A percentile compares a stretch with the other conserved stretches of the same genome.
phyloP scores from a whole-genome alignment of 2,329 filamentous ascomycete species.

The Cercospora brassicicola region DNA sequence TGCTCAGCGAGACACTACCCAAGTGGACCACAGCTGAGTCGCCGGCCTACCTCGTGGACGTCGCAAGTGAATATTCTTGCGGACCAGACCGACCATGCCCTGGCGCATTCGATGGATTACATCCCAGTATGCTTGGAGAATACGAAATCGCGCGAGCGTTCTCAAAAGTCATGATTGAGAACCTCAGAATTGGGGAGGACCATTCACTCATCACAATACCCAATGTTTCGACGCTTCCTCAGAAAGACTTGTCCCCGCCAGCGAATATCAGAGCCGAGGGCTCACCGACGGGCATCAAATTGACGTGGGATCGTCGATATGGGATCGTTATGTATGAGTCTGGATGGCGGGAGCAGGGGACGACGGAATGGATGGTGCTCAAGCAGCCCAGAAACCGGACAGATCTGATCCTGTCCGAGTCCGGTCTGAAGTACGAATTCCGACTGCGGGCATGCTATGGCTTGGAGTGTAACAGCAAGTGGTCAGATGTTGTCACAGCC shows the following conservation, averaged over 20 bases:
- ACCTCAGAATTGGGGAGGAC: not conserved
- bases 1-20: slow-evolving; percentile 25
- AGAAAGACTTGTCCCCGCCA: not conserved
- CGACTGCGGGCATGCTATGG: slow-evolving; percentile 11
- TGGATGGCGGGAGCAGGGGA: not conserved
- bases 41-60: slow-evolving; percentile 38
- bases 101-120: slow-evolving; percentile 45
- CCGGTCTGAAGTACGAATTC: slow-evolving; percentile 4
- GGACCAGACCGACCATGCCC: slow-evolving; percentile 34
- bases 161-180: slow-evolving; percentile 19
- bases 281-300: not conserved
- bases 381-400: not conserved
- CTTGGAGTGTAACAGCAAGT: not conserved
- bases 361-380: not conserved
- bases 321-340: slow-evolving; percentile 7
- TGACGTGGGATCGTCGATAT: slow-evolving; percentile 9
- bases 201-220: not conserved
- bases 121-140: slow-evolving; percentile 46
- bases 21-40: slow-evolving; percentile 35
- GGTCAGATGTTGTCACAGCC: not conserved
- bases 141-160: slow-evolving; percentile 48
- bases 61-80: slow-evolving; percentile 35
- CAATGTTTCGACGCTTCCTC: not conserved
- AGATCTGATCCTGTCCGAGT: not conserved
- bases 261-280: slow-evolving; percentile 3